Base-by-base conservation (phyloP, 75 land plant species). In the Pinus albicaulis region DNA sequence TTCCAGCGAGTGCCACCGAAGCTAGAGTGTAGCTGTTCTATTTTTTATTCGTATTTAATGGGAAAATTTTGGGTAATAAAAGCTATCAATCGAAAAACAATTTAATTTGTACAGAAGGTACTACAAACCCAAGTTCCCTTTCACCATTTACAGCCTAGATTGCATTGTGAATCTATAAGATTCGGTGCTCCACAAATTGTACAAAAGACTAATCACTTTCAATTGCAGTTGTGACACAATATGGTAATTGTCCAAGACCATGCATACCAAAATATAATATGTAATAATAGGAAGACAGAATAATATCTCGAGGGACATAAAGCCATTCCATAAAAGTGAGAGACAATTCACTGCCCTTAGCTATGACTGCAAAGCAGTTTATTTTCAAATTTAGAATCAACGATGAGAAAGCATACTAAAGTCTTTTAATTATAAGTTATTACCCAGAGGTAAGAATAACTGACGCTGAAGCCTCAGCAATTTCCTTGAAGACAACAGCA, bases 371-470 rank as follows among this genome's bases (percentile, higher is more conserved):
- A 41, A 11, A n/a, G n/a, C 11, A 22, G 22, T 6, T 20, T 41
- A 12, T 44, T 41, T 68, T 10, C 22, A 20, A 48, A 41, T 36
- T 20, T 66, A 66, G 7, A 20, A 68, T n/a, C 5, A 41, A 68
- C 38, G 14, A 68, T 38, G 10, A 19, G n/a, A 20, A 36, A 12
- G 41, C 10, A 19, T 41, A 41, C 14, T 41, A 38, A 38, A 41
- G 23, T 68, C n/a, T 68, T 41, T 20, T 41, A 1, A 20, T 6
- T 8, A 31, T 28, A 65, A 68, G 34, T 23, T 11, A 74, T 71
- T 89, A 96, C 99, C 99, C 99, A 72, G 99, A 96, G 28, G 99
- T 93, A 61, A 93, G 87, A 75, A 96, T 91, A 15, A 96, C 85
- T 6, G 93, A 73, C 99, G 80, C 76, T 44, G 93, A 85, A 31